These are phyloP conservation scores for Stentor coeruleus DNA, from an alignment of 73 alveolate species.

Conservation along the genomic window DNA sequence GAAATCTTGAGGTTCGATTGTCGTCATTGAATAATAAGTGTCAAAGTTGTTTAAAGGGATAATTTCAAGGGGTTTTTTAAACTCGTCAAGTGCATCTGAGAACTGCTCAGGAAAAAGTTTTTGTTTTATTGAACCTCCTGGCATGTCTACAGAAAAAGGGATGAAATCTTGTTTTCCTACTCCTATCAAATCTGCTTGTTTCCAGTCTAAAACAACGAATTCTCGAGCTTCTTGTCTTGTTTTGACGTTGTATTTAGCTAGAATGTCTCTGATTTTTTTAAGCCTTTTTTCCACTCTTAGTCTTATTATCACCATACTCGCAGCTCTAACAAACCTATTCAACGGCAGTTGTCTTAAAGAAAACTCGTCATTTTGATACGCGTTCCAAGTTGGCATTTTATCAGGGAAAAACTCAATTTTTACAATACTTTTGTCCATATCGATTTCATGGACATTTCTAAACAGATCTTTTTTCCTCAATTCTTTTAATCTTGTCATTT, in stretches of 20 bases:
- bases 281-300: slow-evolving; percentile 79
- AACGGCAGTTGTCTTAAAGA: slow-evolving; percentile 74
- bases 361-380: slow-evolving; percentile 84
- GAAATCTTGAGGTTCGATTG: slow-evolving; percentile 55
- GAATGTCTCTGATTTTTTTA: slow-evolving; percentile 51
- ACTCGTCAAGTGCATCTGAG: slow-evolving; percentile 52
- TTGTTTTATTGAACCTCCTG: slow-evolving; percentile 37
- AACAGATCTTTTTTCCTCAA: slow-evolving; percentile 63
- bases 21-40: slow-evolving; percentile 35
- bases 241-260: slow-evolving; percentile 56
- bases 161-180: slow-evolving; percentile 64
- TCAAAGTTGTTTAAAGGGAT: slow-evolving; percentile 57
- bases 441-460: slow-evolving; percentile 61
- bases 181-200: slow-evolving; percentile 69
- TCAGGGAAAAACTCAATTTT: slow-evolving; percentile 59
- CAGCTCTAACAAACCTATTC: slow-evolving; percentile 63
- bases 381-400: slow-evolving; percentile 76
- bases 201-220: slow-evolving; percentile 87
- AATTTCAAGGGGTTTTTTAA: slow-evolving; percentile 51
- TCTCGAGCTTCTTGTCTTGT: slow-evolving; percentile 66
- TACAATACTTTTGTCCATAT: slow-evolving; percentile 75
- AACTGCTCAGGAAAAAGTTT: slow-evolving; percentile 46
- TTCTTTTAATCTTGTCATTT: slow-evolving; percentile 43
- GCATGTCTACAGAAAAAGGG: slow-evolving; percentile 46
- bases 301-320: slow-evolving; percentile 64